phyloP scores from a whole-genome alignment of 2,329 filamentous ascomycete genomes.

The Fusarium liriodendri region DNA sequence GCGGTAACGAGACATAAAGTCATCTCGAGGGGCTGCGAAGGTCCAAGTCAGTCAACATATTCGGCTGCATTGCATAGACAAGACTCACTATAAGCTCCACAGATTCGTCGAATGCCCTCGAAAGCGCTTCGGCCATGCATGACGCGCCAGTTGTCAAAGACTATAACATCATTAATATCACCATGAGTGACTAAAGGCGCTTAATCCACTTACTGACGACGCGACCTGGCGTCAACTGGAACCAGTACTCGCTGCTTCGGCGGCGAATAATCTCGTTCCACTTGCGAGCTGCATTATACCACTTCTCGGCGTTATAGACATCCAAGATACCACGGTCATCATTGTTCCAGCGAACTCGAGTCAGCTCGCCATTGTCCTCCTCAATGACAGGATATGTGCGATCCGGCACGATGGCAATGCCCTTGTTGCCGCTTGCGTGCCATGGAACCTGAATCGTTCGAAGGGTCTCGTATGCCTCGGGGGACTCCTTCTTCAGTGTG shows the following conservation, averaged over 20 bases:
- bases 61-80: not conserved
- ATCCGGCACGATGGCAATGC: slow-evolving; percentile 82
- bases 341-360: slow-evolving; percentile 91
- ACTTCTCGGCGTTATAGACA: slow-evolving; percentile 57
- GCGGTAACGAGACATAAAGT: slow-evolving; percentile 81
- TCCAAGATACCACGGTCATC: slow-evolving; percentile 80
- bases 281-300: slow-evolving; percentile 84
- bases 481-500: slow-evolving; percentile 66
- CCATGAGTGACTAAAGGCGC: not conserved
- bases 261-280: slow-evolving; percentile 78
- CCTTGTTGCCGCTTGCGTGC: slow-evolving; percentile 91
- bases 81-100: slow-evolving; percentile 86
- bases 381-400: slow-evolving; percentile 78
- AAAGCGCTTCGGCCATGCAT: slow-evolving; percentile 89
- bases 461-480: slow-evolving; percentile 68
- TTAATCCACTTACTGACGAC: slow-evolving; percentile 72
- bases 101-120: slow-evolving; percentile 85
- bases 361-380: slow-evolving; percentile 56
- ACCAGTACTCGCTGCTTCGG: slow-evolving; percentile 77
- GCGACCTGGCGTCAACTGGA: slow-evolving; percentile 82
- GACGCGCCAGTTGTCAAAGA: slow-evolving; percentile 97
- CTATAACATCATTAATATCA: slow-evolving; percentile 47
- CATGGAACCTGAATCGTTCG: slow-evolving; percentile 70
- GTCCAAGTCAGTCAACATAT: slow-evolving; percentile 11
- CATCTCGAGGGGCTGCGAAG: slow-evolving; percentile 77